Conservation (phyloP, 495 filamentous ascomycete genomes). For the Mytilinidion resinicola region DNA sequence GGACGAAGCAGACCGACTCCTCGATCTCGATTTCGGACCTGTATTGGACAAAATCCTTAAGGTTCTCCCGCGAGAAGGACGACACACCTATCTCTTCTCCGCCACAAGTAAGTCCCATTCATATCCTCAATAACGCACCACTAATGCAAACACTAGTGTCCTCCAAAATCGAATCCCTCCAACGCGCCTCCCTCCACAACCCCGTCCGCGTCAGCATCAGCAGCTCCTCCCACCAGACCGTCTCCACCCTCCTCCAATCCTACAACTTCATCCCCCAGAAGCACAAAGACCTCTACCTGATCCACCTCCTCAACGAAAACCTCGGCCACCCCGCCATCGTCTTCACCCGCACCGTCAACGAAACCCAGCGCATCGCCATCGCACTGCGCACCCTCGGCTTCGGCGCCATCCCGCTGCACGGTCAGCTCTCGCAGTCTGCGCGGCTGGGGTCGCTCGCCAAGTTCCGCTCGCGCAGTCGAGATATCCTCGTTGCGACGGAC, state of each 20-base stretch:
- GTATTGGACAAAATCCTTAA: slow-evolving; percentile 89
- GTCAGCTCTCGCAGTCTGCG: slow-evolving; percentile 76
- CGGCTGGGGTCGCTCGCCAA: slow-evolving; percentile 82
- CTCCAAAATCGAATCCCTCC: slow-evolving; percentile 84
- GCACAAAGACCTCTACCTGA: slow-evolving; percentile 85
- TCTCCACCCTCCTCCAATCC: slow-evolving; percentile 72
- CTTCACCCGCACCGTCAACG: slow-evolving; percentile 89
- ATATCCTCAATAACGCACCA: neutral
- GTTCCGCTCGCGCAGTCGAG: slow-evolving; percentile 66
- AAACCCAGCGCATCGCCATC: slow-evolving; percentile 77
- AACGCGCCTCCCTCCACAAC: slow-evolving; percentile 77
- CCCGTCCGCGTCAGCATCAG: slow-evolving; percentile 72
- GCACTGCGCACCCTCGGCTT: slow-evolving; percentile 73
- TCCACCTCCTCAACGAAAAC: slow-evolving; percentile 78
- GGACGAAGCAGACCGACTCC: slow-evolving; percentile 86
- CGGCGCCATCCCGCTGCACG: slow-evolving; percentile 85
- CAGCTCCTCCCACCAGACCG: slow-evolving; percentile 76
- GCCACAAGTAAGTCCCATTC: slow-evolving; percentile 53
- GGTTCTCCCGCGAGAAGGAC: slow-evolving; percentile 67
- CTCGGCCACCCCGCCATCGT: slow-evolving; percentile 78
- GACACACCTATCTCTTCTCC: slow-evolving; percentile 82
- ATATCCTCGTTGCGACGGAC: slow-evolving; percentile 92
- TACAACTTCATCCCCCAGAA: slow-evolving; percentile 83
- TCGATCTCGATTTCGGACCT: slow-evolving; percentile 90
- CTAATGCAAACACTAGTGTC: slow-evolving; percentile 42